These are phyloP conservation scores for Ustilago hordei DNA, from an alignment of 1,284 basidiomycete genomes.

Conservation along the genomic window DNA sequence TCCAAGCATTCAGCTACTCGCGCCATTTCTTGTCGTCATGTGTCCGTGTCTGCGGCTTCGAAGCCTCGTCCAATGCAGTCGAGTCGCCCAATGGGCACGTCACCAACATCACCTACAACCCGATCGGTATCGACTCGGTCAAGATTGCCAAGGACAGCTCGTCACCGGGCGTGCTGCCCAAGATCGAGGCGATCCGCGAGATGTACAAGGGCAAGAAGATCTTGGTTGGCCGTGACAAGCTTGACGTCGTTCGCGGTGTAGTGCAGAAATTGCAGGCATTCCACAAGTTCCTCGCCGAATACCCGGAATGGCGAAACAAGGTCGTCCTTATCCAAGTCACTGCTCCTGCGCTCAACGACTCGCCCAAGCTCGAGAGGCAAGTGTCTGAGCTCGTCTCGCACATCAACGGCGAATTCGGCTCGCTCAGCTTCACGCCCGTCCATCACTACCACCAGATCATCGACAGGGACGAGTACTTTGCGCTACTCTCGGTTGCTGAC, in stretches of 20 bases:
- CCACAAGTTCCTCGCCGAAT: constrained; percentile 90
- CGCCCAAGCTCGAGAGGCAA: constrained; percentile 91
- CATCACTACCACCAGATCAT: constrained; percentile 99
- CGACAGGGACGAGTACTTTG: constrained; percentile 95
- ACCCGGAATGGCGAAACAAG: constrained; percentile 95
- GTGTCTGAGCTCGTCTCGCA: constrained; percentile 94
- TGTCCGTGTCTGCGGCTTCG: constrained; percentile 94
- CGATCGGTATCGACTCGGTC: constrained; percentile 96
- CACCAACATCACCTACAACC: constrained; percentile 87
- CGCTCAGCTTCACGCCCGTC: constrained; percentile 95
- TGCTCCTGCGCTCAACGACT: constrained; percentile 92
- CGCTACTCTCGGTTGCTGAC: constrained; percentile 92
- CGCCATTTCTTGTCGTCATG: constrained; percentile 95
- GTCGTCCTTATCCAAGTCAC: constrained; percentile 83
- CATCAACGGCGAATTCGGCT: constrained; percentile 96
- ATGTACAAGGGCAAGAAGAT: constrained; percentile 98
- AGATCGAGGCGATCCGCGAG: constrained; percentile 83
- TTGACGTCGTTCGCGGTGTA: constrained; percentile 97
- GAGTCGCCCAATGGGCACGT: constrained; percentile 92
- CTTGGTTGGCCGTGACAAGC: constrained; percentile 97
- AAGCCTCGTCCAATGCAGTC: constrained; percentile 80
- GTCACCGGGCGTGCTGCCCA: constrained; percentile 85
- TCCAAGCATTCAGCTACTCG: constrained; percentile 96
- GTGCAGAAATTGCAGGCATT: constrained; percentile 97
- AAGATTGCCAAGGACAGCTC: constrained; percentile 85